Base-by-base conservation (phyloP, 2,329 filamentous ascomycete species). In the Acrocalymma vagum region DNA sequence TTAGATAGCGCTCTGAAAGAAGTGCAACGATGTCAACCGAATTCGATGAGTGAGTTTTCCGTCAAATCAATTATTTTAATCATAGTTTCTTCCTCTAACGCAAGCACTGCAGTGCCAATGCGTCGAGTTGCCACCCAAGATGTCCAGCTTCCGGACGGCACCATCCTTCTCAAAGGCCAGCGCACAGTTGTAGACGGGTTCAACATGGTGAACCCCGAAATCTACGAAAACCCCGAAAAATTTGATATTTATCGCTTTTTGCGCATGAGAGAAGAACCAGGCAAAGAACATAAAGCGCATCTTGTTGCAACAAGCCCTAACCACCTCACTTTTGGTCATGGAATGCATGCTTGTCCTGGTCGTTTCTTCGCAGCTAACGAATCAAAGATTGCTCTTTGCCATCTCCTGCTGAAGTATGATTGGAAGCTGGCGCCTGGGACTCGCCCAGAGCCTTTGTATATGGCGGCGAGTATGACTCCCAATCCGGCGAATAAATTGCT, bases 1-100 rank as follows among this genome's bases (percentile, higher is more conserved):
- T 48, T 69, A 31, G 65, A 69, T 41, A 65, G 60, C 43, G 51
- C 65, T 32, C 47, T 69, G 38, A 67, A 67, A 45, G 65, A 69
- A 38, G 51, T 49, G 2, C 63, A 67, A 42, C 42, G 66, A 24
- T 21, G 60, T 14, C 60, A 55, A 14, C 51, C 53, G 0, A 39
- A 53, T 4, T 21, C 20, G 3, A 27, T 35, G n/a, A 13, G 58
- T 62, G 48, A 51, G 53, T 45, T 11, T n/a, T n/a, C n/a, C n/a
- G n/a, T n/a, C n/a, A n/a, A n/a, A 9, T 21, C 4, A 6, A 28
- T 8, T 29, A 13, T 16, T 15, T 22, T 3, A 3, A 15, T n/a
- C n/a, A n/a, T n/a, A 10, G 17, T 13, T 10, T 25, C 16, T 27
- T 34, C 6, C 17, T 8, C 20, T 38, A 23, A 32, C 25, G 18